phyloP scores from a whole-genome alignment of 1,284 basidiomycete species.

The Ceratobasidium sp. region DNA sequence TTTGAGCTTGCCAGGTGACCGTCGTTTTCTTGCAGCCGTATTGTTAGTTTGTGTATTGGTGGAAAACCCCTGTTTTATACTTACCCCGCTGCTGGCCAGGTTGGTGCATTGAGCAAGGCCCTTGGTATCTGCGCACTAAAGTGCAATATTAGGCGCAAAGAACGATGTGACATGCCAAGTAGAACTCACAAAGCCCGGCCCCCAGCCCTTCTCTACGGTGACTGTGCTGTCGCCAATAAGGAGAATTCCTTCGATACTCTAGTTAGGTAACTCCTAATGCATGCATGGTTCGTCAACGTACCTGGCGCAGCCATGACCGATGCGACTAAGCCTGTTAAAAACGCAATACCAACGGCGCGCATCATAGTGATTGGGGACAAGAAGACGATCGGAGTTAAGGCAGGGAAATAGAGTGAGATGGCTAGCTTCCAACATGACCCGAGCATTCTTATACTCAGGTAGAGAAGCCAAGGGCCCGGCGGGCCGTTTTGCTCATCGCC shows the following conservation, averaged over 20 bases:
- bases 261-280: background rate
- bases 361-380: slow-evolving; percentile 1
- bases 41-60: background rate
- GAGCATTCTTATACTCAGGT: slow-evolving; percentile 6
- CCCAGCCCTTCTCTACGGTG: slow-evolving; percentile 37
- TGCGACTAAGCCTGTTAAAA: background rate
- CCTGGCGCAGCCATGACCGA: slow-evolving; percentile 38
- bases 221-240: slow-evolving; percentile 40
- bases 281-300: background rate
- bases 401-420: background rate
- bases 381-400: background rate
- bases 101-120: slow-evolving; percentile 39
- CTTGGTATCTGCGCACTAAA: slow-evolving; percentile 31
- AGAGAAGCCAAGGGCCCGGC: background rate
- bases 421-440: background rate
- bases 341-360: slow-evolving; percentile 12
- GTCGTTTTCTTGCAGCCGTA: slow-evolving; percentile 25
- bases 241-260: slow-evolving; percentile 6
- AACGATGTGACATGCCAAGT: too few species aligned
- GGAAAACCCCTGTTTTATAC: background rate
- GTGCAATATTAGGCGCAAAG: background rate
- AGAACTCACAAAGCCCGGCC: slow-evolving; percentile 39
- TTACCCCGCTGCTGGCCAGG: slow-evolving; percentile 38
- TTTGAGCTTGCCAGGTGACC: slow-evolving; percentile 40
- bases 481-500: slow-evolving; percentile 18